Conservation (phyloP, 208 protist species). For the Trypanosoma boissoni region DNA sequence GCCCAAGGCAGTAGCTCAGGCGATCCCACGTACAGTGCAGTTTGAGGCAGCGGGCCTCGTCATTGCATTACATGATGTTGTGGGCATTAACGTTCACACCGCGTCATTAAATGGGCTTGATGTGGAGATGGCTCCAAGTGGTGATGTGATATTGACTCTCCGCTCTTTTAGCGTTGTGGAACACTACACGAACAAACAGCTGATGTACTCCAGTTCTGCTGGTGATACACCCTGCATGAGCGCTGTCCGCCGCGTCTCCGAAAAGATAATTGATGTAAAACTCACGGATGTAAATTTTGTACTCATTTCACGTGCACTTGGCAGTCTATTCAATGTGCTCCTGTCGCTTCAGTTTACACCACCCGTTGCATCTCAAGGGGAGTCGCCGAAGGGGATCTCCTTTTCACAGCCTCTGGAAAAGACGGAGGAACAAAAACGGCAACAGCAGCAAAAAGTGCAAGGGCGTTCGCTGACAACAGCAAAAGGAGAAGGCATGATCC, state of each 20-base stretch:
- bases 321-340: slow-evolving; percentile 63
- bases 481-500: no score
- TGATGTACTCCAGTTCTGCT: slow-evolving; percentile 39
- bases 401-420: no score
- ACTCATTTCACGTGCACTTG: slow-evolving; percentile 58
- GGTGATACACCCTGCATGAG: slow-evolving; percentile 21
- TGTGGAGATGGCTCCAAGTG: slow-evolving; percentile 30
- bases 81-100: slow-evolving; percentile 65
- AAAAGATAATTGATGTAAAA: slow-evolving; percentile 32
- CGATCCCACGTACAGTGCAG: slow-evolving; percentile 30
- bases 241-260: slow-evolving; percentile 21
- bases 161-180: slow-evolving; percentile 49
- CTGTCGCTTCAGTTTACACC: slow-evolving; percentile 62
- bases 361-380: not conserved
- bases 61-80: slow-evolving; percentile 57
- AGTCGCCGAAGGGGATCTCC: no score
- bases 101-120: slow-evolving; percentile 35
- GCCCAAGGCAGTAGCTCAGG: slow-evolving; percentile 1
- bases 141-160: slow-evolving; percentile 39
- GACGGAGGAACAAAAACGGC: no score
- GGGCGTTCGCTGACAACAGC: no score
- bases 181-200: slow-evolving; percentile 48
- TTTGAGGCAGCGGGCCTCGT: slow-evolving; percentile 48
- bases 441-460: no score
- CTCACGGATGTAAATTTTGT: slow-evolving; percentile 47